These are phyloP conservation scores for Cercospora zeina DNA, from an alignment of 2,329 filamentous ascomycete species.

Conservation along the genomic window DNA sequence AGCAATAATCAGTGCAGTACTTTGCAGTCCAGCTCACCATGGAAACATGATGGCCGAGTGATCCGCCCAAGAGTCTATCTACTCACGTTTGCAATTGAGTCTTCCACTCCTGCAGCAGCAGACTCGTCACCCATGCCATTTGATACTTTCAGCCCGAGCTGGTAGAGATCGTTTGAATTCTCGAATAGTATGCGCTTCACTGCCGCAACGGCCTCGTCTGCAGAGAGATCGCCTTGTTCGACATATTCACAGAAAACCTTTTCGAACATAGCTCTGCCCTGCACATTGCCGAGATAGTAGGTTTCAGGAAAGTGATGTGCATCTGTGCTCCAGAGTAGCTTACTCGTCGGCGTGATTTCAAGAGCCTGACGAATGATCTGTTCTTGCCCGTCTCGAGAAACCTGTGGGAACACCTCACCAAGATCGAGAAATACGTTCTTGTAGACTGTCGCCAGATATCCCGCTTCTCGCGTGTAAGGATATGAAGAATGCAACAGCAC, in stretches of 20 bases:
- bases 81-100: neutral
- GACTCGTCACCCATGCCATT: conserved; percentile 31
- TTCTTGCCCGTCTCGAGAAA: conserved; percentile 75
- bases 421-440: conserved; percentile 80
- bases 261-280: conserved; percentile 70
- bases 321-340: conserved; percentile 78
- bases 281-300: conserved; percentile 69
- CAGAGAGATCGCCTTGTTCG: conserved; percentile 60
- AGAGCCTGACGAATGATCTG: conserved; percentile 68
- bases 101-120: neutral
- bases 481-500: conserved; percentile 80
- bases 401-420: conserved; percentile 76
- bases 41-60: neutral
- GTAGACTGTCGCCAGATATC: conserved; percentile 75
- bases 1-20: neutral
- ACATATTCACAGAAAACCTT: conserved; percentile 69
- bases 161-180: conserved; percentile 75
- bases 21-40: neutral
- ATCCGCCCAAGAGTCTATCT: neutral
- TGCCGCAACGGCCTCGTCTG: conserved; percentile 62
- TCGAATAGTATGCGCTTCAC: conserved; percentile 70
- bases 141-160: conserved; percentile 46
- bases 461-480: conserved; percentile 75
- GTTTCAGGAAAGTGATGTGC: conserved; percentile 79
- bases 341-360: conserved; percentile 72